These are phyloP conservation scores for Fraxinus excelsior DNA, from an alignment of 257 asterid species.

Conservation along the genomic window DNA sequence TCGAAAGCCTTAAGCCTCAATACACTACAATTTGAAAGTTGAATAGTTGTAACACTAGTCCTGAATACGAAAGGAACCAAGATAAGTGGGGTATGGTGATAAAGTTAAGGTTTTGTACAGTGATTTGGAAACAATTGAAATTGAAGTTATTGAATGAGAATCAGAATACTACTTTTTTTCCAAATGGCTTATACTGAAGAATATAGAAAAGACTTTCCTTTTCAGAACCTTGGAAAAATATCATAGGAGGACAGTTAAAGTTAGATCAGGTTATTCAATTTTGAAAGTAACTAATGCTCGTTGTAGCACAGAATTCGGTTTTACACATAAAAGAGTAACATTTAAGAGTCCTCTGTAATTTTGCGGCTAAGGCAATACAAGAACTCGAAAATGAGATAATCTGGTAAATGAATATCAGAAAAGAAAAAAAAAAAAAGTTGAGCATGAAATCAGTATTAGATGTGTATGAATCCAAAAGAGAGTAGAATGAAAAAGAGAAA, in stretches of 20 bases:
- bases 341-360: background rate
- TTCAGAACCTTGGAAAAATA: constrained; percentile 29
- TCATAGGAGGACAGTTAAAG: background rate
- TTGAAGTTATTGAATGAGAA: constrained; percentile 41
- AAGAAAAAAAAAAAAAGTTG: no score
- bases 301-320: no score
- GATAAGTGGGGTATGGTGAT: background rate
- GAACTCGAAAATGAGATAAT: background rate
- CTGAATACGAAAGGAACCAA: background rate
- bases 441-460: background rate
- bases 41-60: background rate
- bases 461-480: constrained; percentile 26
- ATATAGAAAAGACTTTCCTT: constrained; percentile 27
- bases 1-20: background rate
- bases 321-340: background rate
- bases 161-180: constrained; percentile 38
- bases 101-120: constrained; percentile 23
- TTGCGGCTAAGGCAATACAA: background rate
- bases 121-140: constrained; percentile 25
- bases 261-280: constrained; percentile 24
- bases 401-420: background rate
- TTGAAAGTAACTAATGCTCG: background rate
- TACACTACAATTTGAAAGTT: background rate
- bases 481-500: constrained; percentile 7
- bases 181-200: constrained; percentile 35